Conservation (phyloP, 495 filamentous ascomycete genomes). For the Aspergillus bertholletiae region DNA sequence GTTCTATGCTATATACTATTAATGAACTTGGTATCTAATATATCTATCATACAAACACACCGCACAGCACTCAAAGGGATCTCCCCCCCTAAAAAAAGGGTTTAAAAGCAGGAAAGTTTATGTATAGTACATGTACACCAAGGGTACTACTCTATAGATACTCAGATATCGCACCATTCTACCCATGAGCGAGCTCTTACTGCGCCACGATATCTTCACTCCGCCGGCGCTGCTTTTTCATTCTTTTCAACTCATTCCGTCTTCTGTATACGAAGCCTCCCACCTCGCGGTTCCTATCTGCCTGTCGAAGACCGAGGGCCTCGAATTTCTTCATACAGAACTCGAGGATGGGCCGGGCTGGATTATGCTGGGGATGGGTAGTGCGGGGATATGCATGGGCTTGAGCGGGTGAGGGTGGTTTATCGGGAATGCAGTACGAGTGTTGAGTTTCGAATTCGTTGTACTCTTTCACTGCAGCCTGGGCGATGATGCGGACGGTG, state of each 20-base stretch:
- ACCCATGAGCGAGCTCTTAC: not conserved
- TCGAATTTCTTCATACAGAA: conserved; percentile 37
- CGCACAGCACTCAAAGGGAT: too few relatives aligned
- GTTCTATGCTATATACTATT: not conserved
- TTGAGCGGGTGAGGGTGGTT: not conserved
- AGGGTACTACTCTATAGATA: not conserved
- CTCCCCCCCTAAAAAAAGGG: too few relatives aligned
- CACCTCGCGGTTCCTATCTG: conserved; percentile 35
- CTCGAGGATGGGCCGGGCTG: conserved; percentile 25
- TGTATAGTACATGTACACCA: too few relatives aligned
- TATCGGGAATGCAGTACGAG: not conserved
- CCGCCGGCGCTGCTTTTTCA: not conserved
- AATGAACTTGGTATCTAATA: not conserved
- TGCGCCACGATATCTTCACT: not conserved
- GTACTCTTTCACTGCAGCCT: conserved; percentile 34
- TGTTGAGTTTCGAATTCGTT: conserved; percentile 1
- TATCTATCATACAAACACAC: not conserved
- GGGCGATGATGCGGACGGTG: conserved; percentile 40
- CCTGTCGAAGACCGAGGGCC: conserved; percentile 22
- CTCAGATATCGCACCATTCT: not conserved
- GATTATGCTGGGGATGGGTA: not conserved
- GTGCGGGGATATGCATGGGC: not conserved
- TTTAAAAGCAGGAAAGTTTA: not conserved
- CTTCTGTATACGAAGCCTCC: conserved; percentile 26
- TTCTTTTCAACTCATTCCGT: conserved; percentile 6